Conservation (phyloP, 352 stramenopile genomes). For the Globisporangium radiosum region DNA sequence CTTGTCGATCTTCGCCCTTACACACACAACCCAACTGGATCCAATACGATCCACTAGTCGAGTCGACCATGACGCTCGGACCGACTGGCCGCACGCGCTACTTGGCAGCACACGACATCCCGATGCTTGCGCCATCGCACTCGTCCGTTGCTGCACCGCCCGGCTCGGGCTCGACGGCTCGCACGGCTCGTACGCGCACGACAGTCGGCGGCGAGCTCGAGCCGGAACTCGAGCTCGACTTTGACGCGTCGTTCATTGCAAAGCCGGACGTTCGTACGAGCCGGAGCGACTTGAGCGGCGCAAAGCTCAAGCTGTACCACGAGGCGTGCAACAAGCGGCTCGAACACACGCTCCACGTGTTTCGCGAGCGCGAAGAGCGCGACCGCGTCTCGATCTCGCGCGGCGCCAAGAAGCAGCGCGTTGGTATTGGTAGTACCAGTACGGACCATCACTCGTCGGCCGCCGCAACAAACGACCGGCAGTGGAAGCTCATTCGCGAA, state of each 20-base stretch:
- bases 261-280: constrained; percentile 12
- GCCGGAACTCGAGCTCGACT: constrained; percentile 8
- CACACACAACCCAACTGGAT: too few relatives aligned
- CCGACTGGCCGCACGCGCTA: not conserved
- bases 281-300: constrained; percentile 31
- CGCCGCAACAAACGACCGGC: constrained; percentile 15
- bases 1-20: too few relatives aligned
- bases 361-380: constrained; percentile 40
- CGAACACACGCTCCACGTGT: constrained; percentile 32
- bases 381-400: constrained; percentile 18
- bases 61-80: constrained; percentile 3
- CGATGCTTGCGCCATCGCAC: constrained; percentile 1
- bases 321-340: constrained; percentile 38
- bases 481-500: constrained; percentile 68
- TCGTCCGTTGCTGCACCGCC: constrained; percentile 2
- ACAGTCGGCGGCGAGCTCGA: constrained; percentile 6
- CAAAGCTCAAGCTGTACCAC: constrained; percentile 39
- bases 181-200: constrained; percentile 3
- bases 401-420: constrained; percentile 15
- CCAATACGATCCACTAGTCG: too few relatives aligned
- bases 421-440: not conserved
- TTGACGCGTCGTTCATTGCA: constrained; percentile 13
- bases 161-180: constrained; percentile 5
- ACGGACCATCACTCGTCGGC: constrained; percentile 2
- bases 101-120: not conserved